Base-by-base conservation (phyloP, 768 basidiomycete species). In the Lactarius indigo region DNA sequence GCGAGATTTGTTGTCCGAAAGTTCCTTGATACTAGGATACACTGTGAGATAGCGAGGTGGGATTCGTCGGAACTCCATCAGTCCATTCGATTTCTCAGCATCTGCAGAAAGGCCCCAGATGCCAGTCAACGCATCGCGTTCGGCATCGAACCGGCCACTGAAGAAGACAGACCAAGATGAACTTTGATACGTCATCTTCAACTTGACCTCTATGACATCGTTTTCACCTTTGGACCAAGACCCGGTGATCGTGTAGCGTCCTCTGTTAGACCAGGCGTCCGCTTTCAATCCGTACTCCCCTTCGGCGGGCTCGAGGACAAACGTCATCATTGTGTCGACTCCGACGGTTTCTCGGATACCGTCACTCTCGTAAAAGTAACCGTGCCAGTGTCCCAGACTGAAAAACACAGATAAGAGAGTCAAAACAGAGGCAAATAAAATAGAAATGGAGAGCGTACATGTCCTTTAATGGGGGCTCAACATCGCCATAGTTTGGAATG, bases 31-130 rank as follows among this genome's bases (percentile, higher is more conserved):
- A 5, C 72, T 59, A 2, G 76, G 76, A 28, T 68, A 65, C 39
- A 73, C 73, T 5, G 72, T 62, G 35, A 76, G 58, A 33, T 73
- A 47, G 35, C 68, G 69, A 6, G 76, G 72, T 7, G 65, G 37
- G 10, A 71, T 68, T 10, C 72, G 64, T 61, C 72, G 74, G 64
- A 76, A 72, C 55, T 75, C 63, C 60, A 76, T 63, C 23, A 44
- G 68, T 5, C 39, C 47, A 13, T 0, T 15, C 37, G 59, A 37
- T 23, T 3, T 35, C 13, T 61, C 59, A 20, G 12, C n/a, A 20
- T 54, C 60, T 5, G 60, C 33, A 1, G 39, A 59, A 1, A 8
- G 2, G 41, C 50, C 60, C 55, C 60, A 69, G 18, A 44, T 8
- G 3, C 68, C 68, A 6, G 50, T 69, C 50, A 69, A 57, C 9